Conservation (phyloP, 495 filamentous ascomycete species). For the Aspergillus baeticus region DNA sequence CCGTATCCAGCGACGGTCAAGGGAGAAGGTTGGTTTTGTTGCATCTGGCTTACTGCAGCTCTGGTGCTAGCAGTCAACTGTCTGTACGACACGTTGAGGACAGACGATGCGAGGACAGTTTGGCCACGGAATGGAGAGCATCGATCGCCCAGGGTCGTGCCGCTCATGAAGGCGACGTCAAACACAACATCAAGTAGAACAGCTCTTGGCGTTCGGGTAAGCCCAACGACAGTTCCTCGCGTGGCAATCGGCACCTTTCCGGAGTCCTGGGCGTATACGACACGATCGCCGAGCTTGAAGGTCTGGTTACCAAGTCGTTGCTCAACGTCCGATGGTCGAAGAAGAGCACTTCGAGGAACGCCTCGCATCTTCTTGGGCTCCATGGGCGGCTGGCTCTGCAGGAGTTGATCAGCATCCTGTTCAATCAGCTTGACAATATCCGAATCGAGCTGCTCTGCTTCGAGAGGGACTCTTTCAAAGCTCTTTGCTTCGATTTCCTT, state of each 20-base stretch:
- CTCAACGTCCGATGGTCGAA: slow-evolving; percentile 90
- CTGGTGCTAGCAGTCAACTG: slow-evolving; percentile 77
- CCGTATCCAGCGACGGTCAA: slow-evolving; percentile 63
- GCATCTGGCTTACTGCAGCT: slow-evolving; percentile 61
- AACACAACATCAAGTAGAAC: slow-evolving; percentile 89
- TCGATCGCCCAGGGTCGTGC: slow-evolving; percentile 81
- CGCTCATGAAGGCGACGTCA: slow-evolving; percentile 93
- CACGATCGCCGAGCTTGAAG: slow-evolving; percentile 83
- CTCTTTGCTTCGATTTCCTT: slow-evolving; percentile 84
- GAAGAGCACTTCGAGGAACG: slow-evolving; percentile 80
- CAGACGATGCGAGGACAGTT: slow-evolving; percentile 77
- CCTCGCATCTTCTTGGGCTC: slow-evolving; percentile 59
- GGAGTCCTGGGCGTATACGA: slow-evolving; percentile 89
- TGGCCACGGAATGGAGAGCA: slow-evolving; percentile 96
- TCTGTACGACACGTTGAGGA: slow-evolving; percentile 80
- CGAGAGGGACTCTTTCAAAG: slow-evolving; percentile 90
- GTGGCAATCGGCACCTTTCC: slow-evolving; percentile 94
- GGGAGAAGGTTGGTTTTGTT: slow-evolving; percentile 48
- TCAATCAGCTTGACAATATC: slow-evolving; percentile 83
- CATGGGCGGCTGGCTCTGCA: slow-evolving; percentile 51
- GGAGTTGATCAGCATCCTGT: slow-evolving; percentile 62
- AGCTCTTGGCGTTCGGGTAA: slow-evolving; percentile 78
- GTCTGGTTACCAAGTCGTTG: slow-evolving; percentile 82
- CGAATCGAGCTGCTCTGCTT: slow-evolving; percentile 93
- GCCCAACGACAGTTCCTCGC: slow-evolving; percentile 87